Base-by-base conservation (phyloP, 192 early-diverging fungal genomes). In the Coemansia interrupta region DNA sequence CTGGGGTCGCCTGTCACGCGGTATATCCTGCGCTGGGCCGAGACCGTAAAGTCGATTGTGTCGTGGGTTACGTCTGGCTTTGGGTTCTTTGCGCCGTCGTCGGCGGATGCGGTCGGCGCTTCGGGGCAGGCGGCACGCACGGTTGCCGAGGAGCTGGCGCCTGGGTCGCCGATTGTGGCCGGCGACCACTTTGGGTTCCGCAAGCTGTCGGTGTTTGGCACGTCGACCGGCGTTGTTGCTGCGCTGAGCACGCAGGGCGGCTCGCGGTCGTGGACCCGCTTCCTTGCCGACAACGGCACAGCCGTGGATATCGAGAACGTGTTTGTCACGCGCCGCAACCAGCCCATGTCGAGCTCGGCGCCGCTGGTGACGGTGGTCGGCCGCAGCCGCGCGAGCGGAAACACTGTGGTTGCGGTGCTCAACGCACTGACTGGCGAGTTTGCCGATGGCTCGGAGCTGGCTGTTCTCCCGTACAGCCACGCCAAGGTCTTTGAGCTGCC, bases 181-280 rank as follows among this genome's bases (percentile, higher is more conserved):
- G 70, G 59, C 0, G 77, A 80, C 52, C 70, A 73, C 64, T 80
- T 80, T 80, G 96, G 96, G 2, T 83, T 96, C 57, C 86, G 91
- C 56, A 95, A 97, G 70, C 77, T 97, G n/a, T 70, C 91, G 18
- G 68, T 99, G 12, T 89, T 93, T 65, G 85, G 82, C 8, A 84
- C 93, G 15, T 51, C 71, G 3, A 90, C 83, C 3, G 93, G 94
- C 59, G 91, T 92, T 50, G 47, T 98, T 12, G 74, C 91, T 26
- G 94, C 91, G 5, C 74, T 95, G 18, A 89, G 94, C 61, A 90
- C 94, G 38, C 82, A 73, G 49, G 84, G 70, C 45, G 94, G 94
- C 3, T 64, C 82, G 22, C 83, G 86, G 50, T 76, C 91, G 8
- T 99, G 97, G 97, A 83, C 85, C n/a, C 64, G 60, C 41, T 83